phyloP scores from a whole-genome alignment of 2,329 filamentous ascomycete species.

The Fusarium heterosporum region DNA sequence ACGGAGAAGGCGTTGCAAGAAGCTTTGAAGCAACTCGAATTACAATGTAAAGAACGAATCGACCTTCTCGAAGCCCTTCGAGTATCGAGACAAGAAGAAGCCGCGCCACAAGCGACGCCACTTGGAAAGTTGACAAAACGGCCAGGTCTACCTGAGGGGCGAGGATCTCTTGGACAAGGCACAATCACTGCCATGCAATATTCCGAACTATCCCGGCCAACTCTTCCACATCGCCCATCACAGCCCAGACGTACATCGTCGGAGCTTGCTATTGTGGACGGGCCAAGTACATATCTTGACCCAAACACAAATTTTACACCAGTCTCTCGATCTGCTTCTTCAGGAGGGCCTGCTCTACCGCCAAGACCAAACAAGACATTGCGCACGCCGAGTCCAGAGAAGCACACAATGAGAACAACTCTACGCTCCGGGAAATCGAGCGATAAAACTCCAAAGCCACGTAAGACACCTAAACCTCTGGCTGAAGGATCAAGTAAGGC shows the following conservation, averaged over 20 bases:
- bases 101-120: conserved; percentile 28
- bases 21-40: conserved; percentile 83
- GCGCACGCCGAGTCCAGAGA: conserved; percentile 69
- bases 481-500: conserved; percentile 71
- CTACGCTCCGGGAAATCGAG: conserved; percentile 62
- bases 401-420: conserved; percentile 71
- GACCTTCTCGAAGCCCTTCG: conserved; percentile 86
- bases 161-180: conserved; percentile 80
- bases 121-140: conserved; percentile 41
- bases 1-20: conserved; percentile 86
- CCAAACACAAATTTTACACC: conserved; percentile 26
- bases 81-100: conserved; percentile 65
- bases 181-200: conserved; percentile 86
- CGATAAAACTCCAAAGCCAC: conserved; percentile 57
- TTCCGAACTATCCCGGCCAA: conserved; percentile 80
- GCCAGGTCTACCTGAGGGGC: conserved; percentile 45
- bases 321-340: conserved; percentile 49
- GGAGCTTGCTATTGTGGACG: conserved; percentile 58
- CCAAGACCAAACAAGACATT: conserved; percentile 54
- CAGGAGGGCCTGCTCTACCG: conserved; percentile 46
- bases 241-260: conserved; percentile 66
- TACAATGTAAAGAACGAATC: conserved; percentile 93
- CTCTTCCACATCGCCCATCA: conserved; percentile 67
- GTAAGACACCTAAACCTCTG: conserved; percentile 56
- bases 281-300: conserved; percentile 41